Conservation (phyloP, 768 basidiomycete species). For the Termitomyces sp. region DNA sequence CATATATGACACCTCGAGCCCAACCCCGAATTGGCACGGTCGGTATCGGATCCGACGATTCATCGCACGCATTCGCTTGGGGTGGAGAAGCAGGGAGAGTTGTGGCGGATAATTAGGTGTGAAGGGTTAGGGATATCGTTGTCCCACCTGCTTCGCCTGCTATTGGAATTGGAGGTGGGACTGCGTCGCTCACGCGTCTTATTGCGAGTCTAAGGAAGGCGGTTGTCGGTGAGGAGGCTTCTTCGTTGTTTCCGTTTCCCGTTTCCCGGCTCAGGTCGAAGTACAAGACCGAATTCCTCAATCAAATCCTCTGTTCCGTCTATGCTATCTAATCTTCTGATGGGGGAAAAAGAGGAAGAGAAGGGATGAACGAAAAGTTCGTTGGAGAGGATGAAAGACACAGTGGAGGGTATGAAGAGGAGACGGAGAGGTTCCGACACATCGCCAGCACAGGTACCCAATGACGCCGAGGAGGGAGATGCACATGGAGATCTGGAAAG, state of each 20-base stretch:
- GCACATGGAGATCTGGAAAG: too few relatives aligned
- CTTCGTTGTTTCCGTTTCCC: not conserved
- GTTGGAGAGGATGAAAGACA: slow-evolving; percentile 46
- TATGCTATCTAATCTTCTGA: not conserved
- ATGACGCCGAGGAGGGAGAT: too few relatives aligned
- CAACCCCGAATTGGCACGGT: not conserved
- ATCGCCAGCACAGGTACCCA: too few relatives aligned
- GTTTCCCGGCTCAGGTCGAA: not conserved
- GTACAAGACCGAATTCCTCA: not conserved
- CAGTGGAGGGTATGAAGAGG: slow-evolving; percentile 43
- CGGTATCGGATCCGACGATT: not conserved
- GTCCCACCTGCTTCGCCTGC: slow-evolving; percentile 26
- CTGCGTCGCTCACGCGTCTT: too few relatives aligned
- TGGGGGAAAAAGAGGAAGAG: slow-evolving; percentile 22
- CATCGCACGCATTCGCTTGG: not conserved
- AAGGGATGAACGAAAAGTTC: slow-evolving; percentile 35
- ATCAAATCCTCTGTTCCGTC: not conserved
- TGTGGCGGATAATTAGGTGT: slow-evolving; percentile 35
- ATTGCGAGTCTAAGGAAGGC: slow-evolving; percentile 19
- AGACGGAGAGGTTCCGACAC: slow-evolving; percentile 27
- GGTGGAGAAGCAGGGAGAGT: slow-evolving; percentile 45
- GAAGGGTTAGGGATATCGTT: slow-evolving; percentile 54
- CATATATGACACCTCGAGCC: slow-evolving; percentile 67
- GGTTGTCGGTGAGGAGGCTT: slow-evolving; percentile 39
- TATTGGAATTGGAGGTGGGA: not conserved